Base-by-base conservation (phyloP, 2,329 filamentous ascomycete species). In the Botrytis galanthina region DNA sequence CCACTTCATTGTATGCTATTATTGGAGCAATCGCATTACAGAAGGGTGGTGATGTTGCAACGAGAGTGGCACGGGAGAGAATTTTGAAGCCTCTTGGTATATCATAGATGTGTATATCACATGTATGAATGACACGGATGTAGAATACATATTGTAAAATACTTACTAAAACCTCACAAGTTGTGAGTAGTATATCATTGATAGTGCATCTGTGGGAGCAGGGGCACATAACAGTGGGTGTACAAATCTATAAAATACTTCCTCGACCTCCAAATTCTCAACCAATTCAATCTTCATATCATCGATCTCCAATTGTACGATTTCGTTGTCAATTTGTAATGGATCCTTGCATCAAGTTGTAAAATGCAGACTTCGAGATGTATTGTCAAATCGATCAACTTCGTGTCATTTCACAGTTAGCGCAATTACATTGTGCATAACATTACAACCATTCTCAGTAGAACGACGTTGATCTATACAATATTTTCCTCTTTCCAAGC, bases 11-110 rank as follows among this genome's bases (percentile, higher is more conserved):
- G 72, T 93, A 94, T 81, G 93, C 95, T 63, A 92, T 99, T 72
- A 84, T 98, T 62, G 96, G 96, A 35, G 96, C 96, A 18, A 83
- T 99, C 71, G 91, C 94, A n/a, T 85, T 99, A 80, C 94, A 98
- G 82, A 90, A 92, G 78, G 96, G 96, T 64, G 92, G 92, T 54
- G 90, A 91, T 62, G 88, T 92, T 72, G 94, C 95, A 73, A 91
- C 90, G 76, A 87, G 89, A 81, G 83, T 97, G 71, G 90, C 93
- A 64, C 89, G 90, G 80, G 92, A 97, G 78, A 90, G 91, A 63
- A 72, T 82, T 20, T 72, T 82, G 73, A 81, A 79, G 71, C 80
- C 80, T 63, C 71, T 82, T 63, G 78, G 80, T 64, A 77, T 81
- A 70, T 75, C 64, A 75, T 81, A 75, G 62, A 68, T 75, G 70